These are phyloP conservation scores for Ganoderma boninense DNA, from an alignment of 1,284 basidiomycete genomes.

Conservation along the genomic window DNA sequence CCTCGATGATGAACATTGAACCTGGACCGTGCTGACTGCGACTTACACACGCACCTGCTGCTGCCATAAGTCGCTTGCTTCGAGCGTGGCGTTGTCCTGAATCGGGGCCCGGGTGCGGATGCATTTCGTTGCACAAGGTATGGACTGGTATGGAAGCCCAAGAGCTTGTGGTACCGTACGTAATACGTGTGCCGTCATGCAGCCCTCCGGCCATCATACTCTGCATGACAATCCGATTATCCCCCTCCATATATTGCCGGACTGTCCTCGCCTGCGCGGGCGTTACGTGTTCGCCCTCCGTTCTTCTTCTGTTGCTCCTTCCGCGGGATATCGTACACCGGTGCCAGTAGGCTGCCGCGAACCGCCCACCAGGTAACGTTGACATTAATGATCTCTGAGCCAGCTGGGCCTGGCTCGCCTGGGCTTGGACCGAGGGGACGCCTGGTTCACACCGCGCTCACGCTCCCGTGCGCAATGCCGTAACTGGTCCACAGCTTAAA, in stretches of 20 bases:
- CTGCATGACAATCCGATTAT: background rate
- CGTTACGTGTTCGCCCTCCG: background rate
- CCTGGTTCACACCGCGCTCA: conserved; percentile 2
- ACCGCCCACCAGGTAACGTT: background rate
- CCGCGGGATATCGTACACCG: background rate
- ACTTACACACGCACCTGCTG: background rate
- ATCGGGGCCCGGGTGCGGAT: background rate
- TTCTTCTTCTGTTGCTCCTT: background rate
- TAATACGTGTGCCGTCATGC: background rate
- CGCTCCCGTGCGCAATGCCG: background rate
- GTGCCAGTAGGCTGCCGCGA: background rate
- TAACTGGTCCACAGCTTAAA: background rate
- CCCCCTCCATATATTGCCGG: background rate
- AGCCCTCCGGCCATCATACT: conserved; percentile 9
- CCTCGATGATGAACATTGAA: too few relatives aligned
- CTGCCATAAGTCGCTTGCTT: background rate
- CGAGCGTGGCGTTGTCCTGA: background rate
- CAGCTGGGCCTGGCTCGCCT: conserved; percentile 4
- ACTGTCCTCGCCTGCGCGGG: background rate
- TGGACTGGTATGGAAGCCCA: background rate
- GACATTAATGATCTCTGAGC: background rate
- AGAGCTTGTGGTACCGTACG: background rate
- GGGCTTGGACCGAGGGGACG: background rate
- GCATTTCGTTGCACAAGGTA: too few relatives aligned
- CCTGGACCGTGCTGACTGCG: too few relatives aligned